Evolutionary conservation across 2,329 filamentous ascomycete species (phyloP), one percentile per base, ranked within the genome.

Genomic region (Arachnomyces sp.): DNA sequence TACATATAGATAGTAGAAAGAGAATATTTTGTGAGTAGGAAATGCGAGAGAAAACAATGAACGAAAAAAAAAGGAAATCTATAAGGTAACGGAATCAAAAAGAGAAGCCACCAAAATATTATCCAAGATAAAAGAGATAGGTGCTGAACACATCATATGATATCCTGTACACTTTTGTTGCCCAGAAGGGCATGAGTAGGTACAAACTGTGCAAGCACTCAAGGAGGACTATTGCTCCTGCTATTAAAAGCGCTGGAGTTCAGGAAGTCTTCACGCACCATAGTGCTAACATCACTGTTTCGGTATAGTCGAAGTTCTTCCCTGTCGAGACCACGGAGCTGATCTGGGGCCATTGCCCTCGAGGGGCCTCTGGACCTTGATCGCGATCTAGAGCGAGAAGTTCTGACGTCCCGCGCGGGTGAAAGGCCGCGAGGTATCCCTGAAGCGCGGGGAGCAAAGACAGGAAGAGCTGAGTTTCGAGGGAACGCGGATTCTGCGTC

Each of bases 271-370:
- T 62, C 59, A 17, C 54, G 46, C 55, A 60, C 55, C 31, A 57
- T 56, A 11, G 49, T 41, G 42, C 58, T 62, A 13, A 64, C 49
- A 43, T 64, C 60, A n/a, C 59, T 60, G 38, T 61, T 61, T 30
- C 59, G 58, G 43, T 63, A 63, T 37, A 51, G 59, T 30, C 50
- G 50, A 34, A 58, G 40, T 12, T 61, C 58, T 40, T 61, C 59
- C 14, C 59, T 56, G 8, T 55, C 51, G 3, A 63, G 45, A 12
- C 59, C 57, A 16, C 53, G 57, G 14, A 58, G 40, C 36, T 59
- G 55, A 35, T 60, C 57, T 8, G 56, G 44, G 6, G 20, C 5
- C 20, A 25, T 9, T 25, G 20, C 5, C 9, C 20, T 25, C 20
- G 20, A 25, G 20, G 20, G 5, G 5, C 20, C 20, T 25, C 55